phyloP scores from a whole-genome alignment of 768 basidiomycete genomes.

The Paxillus rubicundulus region DNA sequence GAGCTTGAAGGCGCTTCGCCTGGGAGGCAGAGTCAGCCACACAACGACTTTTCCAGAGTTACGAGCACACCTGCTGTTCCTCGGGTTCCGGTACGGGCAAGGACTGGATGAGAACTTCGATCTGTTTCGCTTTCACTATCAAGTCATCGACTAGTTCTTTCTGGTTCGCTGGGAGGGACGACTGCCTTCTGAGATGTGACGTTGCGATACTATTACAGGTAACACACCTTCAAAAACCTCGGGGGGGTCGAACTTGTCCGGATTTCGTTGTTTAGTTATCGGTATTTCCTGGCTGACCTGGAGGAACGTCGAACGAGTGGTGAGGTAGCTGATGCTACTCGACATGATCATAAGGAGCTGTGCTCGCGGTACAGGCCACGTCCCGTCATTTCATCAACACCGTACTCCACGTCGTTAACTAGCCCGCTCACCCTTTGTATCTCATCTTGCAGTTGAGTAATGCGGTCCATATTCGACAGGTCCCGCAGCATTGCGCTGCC shows the following conservation, averaged over 20 bases:
- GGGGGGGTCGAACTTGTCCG: conserved; percentile 67
- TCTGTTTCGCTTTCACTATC: conserved; percentile 83
- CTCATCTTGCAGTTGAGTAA: conserved; percentile 93
- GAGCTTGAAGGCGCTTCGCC: conserved; percentile 61
- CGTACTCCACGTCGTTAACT: conserved; percentile 5
- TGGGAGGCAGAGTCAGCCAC: conserved; percentile 25
- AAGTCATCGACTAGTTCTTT: conserved; percentile 82
- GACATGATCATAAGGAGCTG: conserved; percentile 90
- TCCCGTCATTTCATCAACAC: background rate
- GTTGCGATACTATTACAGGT: background rate
- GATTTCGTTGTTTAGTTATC: conserved; percentile 75
- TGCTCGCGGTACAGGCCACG: background rate
- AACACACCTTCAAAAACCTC: conserved; percentile 71
- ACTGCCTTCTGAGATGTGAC: background rate
- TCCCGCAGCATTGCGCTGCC: conserved; percentile 87
- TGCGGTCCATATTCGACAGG: conserved; percentile 92
- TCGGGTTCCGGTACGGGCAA: conserved; percentile 78
- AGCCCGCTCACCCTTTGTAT: conserved; percentile 69
- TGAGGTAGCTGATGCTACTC: conserved; percentile 76
- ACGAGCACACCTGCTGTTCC: conserved; percentile 59
- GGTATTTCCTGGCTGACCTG: conserved; percentile 80
- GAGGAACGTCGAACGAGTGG: conserved; percentile 68
- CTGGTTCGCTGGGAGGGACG: conserved; percentile 58
- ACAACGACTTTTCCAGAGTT: background rate
- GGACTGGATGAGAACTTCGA: conserved; percentile 79